phyloP scores from a whole-genome alignment of 1,284 basidiomycete species.

The Boletellus deceptivus region DNA sequence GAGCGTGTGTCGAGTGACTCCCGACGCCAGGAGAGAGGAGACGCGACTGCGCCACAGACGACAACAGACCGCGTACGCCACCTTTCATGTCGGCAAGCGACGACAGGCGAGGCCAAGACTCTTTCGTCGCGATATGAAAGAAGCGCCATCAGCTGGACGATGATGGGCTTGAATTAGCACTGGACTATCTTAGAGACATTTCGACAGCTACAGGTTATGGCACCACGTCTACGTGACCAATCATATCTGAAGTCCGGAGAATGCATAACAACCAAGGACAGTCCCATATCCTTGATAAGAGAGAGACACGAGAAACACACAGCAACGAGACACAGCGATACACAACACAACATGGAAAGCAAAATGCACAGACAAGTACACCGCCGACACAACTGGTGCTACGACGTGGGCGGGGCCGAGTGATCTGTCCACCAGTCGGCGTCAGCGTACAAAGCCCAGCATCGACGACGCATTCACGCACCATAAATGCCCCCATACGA shows the following conservation, averaged over 20 bases:
- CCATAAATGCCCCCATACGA: conserved; percentile 29
- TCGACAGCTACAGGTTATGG: too few species aligned
- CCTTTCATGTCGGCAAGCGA: neutral
- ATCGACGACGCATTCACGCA: conserved; percentile 10
- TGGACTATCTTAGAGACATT: too few species aligned
- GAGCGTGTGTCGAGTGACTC: too few species aligned
- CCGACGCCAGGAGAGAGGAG: neutral
- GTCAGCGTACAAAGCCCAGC: conserved; percentile 2
- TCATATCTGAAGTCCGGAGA: too few species aligned
- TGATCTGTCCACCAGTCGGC: conserved; percentile 12
- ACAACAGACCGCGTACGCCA: conserved; percentile 20
- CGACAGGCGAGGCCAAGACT: too few species aligned
- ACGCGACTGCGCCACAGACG: conserved; percentile 25
- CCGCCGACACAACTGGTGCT: neutral
- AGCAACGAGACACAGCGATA: too few species aligned
- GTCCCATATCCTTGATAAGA: too few species aligned
- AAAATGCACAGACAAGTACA: neutral
- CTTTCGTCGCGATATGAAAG: too few species aligned
- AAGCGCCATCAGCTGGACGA: too few species aligned
- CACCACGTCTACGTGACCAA: too few species aligned
- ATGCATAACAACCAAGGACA: neutral
- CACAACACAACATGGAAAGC: neutral
- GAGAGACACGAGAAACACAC: too few species aligned
- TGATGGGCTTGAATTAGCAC: too few species aligned
- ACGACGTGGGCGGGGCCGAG: conserved; percentile 15